Evolutionary conservation across 306 rosid species (phyloP).

Genomic region (Citrullus colocynthis): DNA sequence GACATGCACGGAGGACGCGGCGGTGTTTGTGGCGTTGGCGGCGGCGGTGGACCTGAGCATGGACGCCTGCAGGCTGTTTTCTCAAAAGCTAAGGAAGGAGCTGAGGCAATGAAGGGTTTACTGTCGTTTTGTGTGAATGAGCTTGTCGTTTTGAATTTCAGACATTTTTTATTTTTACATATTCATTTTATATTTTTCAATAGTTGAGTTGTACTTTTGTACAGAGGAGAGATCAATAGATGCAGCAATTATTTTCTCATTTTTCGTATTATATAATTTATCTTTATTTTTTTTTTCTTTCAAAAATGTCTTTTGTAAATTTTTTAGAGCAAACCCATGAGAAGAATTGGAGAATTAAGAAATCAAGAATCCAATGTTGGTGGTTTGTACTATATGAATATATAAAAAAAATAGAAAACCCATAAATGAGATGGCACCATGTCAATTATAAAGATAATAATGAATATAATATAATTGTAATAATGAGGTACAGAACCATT

Average conservation of each 20-base stretch:
- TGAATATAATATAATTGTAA: too few relatives aligned
- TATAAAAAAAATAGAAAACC: not conserved
- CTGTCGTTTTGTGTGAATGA: slow-evolving; percentile 17
- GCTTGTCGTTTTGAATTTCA: not conserved
- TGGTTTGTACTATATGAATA: not conserved
- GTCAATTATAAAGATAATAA: not conserved
- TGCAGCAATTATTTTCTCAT: not conserved
- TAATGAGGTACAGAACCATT: too few relatives aligned
- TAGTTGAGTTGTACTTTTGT: slow-evolving; percentile 3
- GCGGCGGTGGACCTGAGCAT: slow-evolving; percentile 41
- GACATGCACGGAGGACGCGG: slow-evolving; percentile 43
- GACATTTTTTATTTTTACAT: not conserved
- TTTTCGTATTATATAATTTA: not conserved
- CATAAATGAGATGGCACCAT: not conserved
- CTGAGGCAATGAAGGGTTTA: slow-evolving; percentile 7
- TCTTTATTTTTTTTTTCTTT: too few relatives aligned
- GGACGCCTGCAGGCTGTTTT: slow-evolving; percentile 37
- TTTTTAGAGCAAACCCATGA: not conserved
- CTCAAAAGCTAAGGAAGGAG: slow-evolving; percentile 29
- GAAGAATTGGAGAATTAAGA: not conserved
- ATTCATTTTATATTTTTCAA: not conserved
- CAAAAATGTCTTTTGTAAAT: not conserved
- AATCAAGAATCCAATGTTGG: not conserved
- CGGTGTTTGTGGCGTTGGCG: slow-evolving; percentile 39
- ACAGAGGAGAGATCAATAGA: not conserved